These are phyloP conservation scores for Tubosaeta sp. DNA, from an alignment of 768 basidiomycete genomes.

Conservation along the genomic window DNA sequence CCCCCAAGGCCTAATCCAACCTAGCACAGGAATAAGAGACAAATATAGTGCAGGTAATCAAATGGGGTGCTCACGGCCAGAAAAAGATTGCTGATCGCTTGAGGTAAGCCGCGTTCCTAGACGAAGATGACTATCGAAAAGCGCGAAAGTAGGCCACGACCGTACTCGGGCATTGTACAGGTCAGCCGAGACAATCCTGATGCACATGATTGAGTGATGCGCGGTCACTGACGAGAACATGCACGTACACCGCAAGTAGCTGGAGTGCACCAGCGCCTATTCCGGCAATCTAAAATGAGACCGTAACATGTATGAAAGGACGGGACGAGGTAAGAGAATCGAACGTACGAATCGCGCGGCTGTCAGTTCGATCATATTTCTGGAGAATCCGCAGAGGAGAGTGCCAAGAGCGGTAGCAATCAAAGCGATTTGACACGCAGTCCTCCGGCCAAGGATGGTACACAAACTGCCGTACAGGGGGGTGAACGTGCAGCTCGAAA, in stretches of 20 bases:
- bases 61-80: constrained; percentile 19
- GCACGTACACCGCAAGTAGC: constrained; percentile 19
- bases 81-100: constrained; percentile 43
- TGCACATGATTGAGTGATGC: not conserved
- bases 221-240: too few species aligned
- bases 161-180: constrained; percentile 17
- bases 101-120: constrained; percentile 12
- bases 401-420: constrained; percentile 58
- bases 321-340: not conserved
- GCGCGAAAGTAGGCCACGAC: too few species aligned
- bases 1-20: constrained; percentile 23
- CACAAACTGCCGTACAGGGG: constrained; percentile 75
- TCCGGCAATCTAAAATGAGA: constrained; percentile 19
- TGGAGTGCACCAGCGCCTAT: constrained; percentile 20
- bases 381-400: constrained; percentile 61
- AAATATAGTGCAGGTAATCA: too few species aligned
- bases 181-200: constrained; percentile 23
- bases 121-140: not conserved
- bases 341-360: constrained; percentile 64
- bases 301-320: not conserved
- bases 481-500: constrained; percentile 77
- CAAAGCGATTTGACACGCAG: constrained; percentile 62
- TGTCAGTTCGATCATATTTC: constrained; percentile 64
- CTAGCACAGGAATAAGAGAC: not conserved
- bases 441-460: constrained; percentile 65